Conservation (phyloP, 495 filamentous ascomycete genomes). For the Penicillium psychrofluorescens region DNA sequence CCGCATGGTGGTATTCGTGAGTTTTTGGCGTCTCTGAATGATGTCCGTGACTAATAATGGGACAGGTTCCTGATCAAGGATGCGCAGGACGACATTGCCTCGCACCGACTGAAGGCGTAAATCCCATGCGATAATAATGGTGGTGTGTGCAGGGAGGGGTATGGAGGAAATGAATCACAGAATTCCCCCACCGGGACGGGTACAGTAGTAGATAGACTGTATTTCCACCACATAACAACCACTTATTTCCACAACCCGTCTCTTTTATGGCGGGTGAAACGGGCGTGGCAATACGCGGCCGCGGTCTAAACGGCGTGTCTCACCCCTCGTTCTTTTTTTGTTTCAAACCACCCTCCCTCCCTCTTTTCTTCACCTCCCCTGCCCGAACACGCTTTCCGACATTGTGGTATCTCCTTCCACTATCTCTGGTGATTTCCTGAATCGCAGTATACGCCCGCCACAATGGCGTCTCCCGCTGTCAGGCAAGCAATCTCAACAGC, state of each 20-base stretch:
- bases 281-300: constrained; percentile 17
- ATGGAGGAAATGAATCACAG: too few species aligned
- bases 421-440: constrained; percentile 2
- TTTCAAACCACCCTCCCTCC: constrained; percentile 10
- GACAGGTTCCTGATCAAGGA: constrained; percentile 57
- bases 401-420: background rate
- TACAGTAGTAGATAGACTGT: too few species aligned
- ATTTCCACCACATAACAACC: constrained; percentile 10
- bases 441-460: constrained; percentile 17
- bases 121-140: constrained; percentile 1
- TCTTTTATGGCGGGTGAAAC: background rate
- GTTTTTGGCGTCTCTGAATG: constrained; percentile 22
- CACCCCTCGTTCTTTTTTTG: constrained; percentile 26
- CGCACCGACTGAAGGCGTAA: constrained; percentile 41
- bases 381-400: background rate
- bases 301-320: constrained; percentile 9
- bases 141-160: background rate
- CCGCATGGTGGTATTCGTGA: constrained; percentile 93
- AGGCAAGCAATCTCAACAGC: constrained; percentile 39
- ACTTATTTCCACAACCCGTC: constrained; percentile 10
- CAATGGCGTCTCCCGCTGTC: constrained; percentile 39
- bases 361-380: constrained; percentile 3
- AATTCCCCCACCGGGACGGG: too few species aligned
- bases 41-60: too few species aligned
- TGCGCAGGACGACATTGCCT: constrained; percentile 64